Base-by-base conservation (phyloP, 1,284 basidiomycete species). In the Malassezia yamatoensis region DNA sequence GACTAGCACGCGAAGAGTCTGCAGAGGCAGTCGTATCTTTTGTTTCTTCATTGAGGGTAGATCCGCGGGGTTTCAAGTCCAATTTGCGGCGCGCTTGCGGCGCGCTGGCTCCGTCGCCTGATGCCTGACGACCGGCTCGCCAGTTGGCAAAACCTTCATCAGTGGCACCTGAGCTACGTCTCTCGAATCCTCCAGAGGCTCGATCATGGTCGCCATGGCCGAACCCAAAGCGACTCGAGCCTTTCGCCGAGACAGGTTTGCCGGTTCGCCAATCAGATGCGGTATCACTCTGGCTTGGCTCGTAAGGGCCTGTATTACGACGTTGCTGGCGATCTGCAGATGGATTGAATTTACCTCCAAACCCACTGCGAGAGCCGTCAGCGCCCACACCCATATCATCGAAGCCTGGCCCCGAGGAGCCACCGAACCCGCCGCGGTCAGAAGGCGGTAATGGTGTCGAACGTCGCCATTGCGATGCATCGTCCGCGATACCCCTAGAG, bases 381-480 rank as follows among this genome's bases (percentile, higher is more conserved):
- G 62, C 54, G 15, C 45, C 49, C 5, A 72, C 64, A 13, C 65
- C 66, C 72, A 74, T 74, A 35, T 60, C 53, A 53, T 74, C 72
- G 52, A 74, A 74, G 53, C 65, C 67, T 32, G 58, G 56, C 18
- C 51, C 58, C 33, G 60, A 54, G 38, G 58, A 11, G 16, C 43
- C 44, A 20, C 35, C 34, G 24, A 46, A 47, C 40, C 64, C 62
- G 44, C 36, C 21, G 15, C 54, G 46, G 32, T 52, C 39, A 34
- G 42, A 50, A 12, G 70, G 52, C 5, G 72, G 68, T 0, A 91
- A 81, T 43, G 90, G 91, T 1, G 86, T 88, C 10, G 88, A 83
- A 55, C 90, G 84, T 53, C 90, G 81, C 90, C 90, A 96, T 58
- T 83, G 84, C 20, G 65, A 70, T 5, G 78, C 74, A 51, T 78